Percentiles rank a stretch among this genome's conserved stretches.
These are phyloP conservation scores for Dissophora globulifera DNA, from an alignment of 192 early-diverging fungal species.

Conservation along the genomic window DNA sequence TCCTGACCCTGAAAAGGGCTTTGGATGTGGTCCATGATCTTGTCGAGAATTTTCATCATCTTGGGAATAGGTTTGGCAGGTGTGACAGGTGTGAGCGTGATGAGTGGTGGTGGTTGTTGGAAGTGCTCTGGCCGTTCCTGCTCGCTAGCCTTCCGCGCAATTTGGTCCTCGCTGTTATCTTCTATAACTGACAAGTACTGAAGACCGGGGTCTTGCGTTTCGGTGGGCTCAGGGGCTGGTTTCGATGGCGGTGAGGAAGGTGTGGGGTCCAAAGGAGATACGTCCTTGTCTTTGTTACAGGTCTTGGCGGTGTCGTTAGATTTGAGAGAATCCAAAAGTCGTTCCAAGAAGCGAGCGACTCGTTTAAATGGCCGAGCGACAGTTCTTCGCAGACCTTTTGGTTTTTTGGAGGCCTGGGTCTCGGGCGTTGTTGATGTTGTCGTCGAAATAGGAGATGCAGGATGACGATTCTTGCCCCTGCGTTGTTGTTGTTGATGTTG, in stretches of 20 bases:
- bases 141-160: background rate
- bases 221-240: background rate
- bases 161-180: background rate
- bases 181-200: background rate
- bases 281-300: slow-evolving; percentile 1
- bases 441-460: too few relatives aligned
- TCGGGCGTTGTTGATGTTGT: too few relatives aligned
- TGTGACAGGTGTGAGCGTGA: too few relatives aligned
- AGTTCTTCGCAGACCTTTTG: background rate
- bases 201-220: background rate
- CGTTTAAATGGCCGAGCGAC: slow-evolving; percentile 5
- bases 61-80: slow-evolving; percentile 11
- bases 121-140: background rate
- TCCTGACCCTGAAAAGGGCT: background rate
- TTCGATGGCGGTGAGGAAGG: background rate
- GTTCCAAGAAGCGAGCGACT: slow-evolving; percentile 1
- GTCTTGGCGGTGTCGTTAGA: background rate
- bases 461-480: too few relatives aligned
- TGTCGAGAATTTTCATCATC: slow-evolving; percentile 31
- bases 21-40: slow-evolving; percentile 7
- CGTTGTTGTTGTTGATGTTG: background rate
- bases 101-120: slow-evolving; percentile 6
- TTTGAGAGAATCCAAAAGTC: too few relatives aligned
- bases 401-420: too few relatives aligned
- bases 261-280: too few relatives aligned